Base-by-base conservation (phyloP, 169 alveolate genomes). In the Plasmodium malariae region DNA sequence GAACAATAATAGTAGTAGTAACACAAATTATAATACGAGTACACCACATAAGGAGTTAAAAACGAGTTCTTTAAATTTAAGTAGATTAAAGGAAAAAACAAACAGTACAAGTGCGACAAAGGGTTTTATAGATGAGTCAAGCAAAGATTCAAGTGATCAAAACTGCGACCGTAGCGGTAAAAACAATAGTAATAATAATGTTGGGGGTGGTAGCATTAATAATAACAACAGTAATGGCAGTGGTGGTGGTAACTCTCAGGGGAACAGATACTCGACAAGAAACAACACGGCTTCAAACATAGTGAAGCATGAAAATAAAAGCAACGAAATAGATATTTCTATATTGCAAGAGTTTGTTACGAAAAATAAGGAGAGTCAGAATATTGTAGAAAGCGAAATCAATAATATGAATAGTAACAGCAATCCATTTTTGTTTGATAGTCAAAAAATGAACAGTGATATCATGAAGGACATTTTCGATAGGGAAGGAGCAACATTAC, bases 341-440 rank as follows among this genome's bases (percentile, higher is more conserved):
- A 78, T 78, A 34, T 63, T 78, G 55, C 62, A 78, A 49, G 89
- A 78, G 26, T 78, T 78, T 55, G 89, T 78, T 9, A 28, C 74
- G 40, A 78, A 65, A 69, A 78, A 78, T 63, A 78, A 55, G 2
- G 76, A 62, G 48, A 65, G 17, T 36, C 48, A 60, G 28, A 24
- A 9, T 19, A 9, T 34, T 24, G 88, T 37, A 17, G 49, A 74
- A 17, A 74, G 62, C 19, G 72, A 48, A 7, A n/a, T n/a, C 19
- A 48, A 19, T 7, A 48, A 19, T 48, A 48, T 19, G 12, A 48
- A 19, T 48, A 48, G 57, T 48, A 48, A 48, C n/a, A 48, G n/a
- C n/a, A 48, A 19, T 48, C 12, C 12, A n/a, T 14, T 14, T 9
- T 0, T 9, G n/a, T 48, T 14, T 48, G 57, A 48, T 48, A 48